Conservation (phyloP, 805 yeast genomes). For the Wickerhamiella kurtzmanii region DNA sequence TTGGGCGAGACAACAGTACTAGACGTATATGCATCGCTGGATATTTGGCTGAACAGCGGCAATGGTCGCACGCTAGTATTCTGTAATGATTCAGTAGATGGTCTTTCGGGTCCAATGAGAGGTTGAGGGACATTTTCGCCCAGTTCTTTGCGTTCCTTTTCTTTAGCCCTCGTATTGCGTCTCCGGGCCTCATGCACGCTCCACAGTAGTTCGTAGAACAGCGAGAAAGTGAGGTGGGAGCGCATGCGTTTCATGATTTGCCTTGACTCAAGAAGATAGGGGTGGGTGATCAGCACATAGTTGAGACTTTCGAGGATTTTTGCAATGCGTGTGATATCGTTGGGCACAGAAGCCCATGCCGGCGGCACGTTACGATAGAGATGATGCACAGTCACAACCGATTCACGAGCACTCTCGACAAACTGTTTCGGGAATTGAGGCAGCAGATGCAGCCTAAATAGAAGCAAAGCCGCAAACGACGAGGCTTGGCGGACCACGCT, state of each 20-base stretch:
- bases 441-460: conserved; percentile 71
- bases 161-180: conserved; percentile 28
- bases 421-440: conserved; percentile 56
- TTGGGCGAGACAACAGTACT: conserved; percentile 78
- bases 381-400: conserved; percentile 85
- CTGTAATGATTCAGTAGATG: background rate
- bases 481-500: conserved; percentile 78
- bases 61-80: conserved; percentile 42
- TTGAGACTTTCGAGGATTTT: conserved; percentile 80
- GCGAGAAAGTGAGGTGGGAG: conserved; percentile 79
- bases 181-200: conserved; percentile 89
- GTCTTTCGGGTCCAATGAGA: conserved; percentile 23
- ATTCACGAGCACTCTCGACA: conserved; percentile 80
- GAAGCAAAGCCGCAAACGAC: conserved; percentile 56
- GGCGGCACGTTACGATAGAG: conserved; percentile 74
- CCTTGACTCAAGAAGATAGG: conserved; percentile 64
- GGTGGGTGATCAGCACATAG: conserved; percentile 74
- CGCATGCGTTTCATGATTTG: conserved; percentile 78
- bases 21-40: conserved; percentile 76
- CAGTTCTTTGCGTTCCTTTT: conserved; percentile 10
- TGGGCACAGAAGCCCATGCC: conserved; percentile 83
- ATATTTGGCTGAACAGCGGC: conserved; percentile 83
- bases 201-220: conserved; percentile 87
- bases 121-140: conserved; percentile 12
- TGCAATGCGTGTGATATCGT: conserved; percentile 84